Conservation (phyloP, 23 red algal genomes). For the Pyropia haitanensis region DNA sequence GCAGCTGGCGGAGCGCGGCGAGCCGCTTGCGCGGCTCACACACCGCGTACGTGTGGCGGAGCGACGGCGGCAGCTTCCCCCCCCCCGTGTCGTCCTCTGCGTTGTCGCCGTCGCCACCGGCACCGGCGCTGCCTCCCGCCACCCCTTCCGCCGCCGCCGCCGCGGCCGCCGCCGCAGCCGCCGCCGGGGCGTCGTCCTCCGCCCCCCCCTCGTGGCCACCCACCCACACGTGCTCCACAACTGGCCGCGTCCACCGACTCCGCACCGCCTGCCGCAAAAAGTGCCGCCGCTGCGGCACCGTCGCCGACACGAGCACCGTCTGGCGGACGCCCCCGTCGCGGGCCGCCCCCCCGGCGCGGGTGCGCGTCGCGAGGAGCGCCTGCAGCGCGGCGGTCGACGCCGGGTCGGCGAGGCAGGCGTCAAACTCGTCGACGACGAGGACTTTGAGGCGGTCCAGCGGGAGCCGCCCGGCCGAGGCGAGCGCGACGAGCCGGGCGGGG, state of each 20-base stretch:
- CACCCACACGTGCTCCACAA: slow-evolving; percentile 59
- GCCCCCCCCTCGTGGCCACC: too few species aligned
- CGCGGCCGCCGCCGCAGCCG: too few species aligned
- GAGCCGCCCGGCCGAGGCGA: slow-evolving; percentile 39
- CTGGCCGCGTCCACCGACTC: slow-evolving; percentile 63
- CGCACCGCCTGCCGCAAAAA: slow-evolving; percentile 76
- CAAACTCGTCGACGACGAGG: slow-evolving; percentile 87
- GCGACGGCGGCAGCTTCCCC: slow-evolving; percentile 25
- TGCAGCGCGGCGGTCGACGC: slow-evolving; percentile 38
- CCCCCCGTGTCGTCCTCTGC: not conserved
- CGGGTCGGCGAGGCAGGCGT: slow-evolving; percentile 47
- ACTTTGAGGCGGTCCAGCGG: slow-evolving; percentile 56
- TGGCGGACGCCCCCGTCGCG: slow-evolving; percentile 19
- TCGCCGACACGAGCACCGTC: slow-evolving; percentile 87
- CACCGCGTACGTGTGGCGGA: slow-evolving; percentile 45
- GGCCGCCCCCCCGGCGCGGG: not conserved
- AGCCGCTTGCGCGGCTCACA: slow-evolving; percentile 55
- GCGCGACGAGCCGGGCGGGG: slow-evolving; percentile 40
- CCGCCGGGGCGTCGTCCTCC: slow-evolving; percentile 31
- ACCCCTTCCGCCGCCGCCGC: too few species aligned
- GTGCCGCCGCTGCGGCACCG: slow-evolving; percentile 86
- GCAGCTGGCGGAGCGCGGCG: slow-evolving; percentile 37
- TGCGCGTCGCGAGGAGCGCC: slow-evolving; percentile 27
- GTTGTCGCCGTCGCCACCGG: too few species aligned
- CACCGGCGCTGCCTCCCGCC: too few species aligned